Evolutionary conservation across 1,139 yeast genomes (phyloP).

Genomic region (Pneumocystis murina): DNA sequence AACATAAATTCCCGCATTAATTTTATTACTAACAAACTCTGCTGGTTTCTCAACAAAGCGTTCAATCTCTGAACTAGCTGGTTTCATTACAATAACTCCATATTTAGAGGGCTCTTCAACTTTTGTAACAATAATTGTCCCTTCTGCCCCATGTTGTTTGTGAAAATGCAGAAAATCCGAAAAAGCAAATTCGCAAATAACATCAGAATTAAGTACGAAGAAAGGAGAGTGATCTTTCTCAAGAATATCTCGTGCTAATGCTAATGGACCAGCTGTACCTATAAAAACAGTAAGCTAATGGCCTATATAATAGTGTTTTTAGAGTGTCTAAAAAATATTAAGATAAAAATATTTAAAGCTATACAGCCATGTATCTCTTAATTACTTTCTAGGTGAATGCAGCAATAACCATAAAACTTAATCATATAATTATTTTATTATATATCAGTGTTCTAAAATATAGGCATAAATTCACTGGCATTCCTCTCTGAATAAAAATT

Average conservation of each 20-base stretch:
- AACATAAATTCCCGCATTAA: constrained; percentile 92
- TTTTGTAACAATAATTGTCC: constrained; percentile 97
- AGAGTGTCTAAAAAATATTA: no score
- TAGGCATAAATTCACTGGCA: no score
- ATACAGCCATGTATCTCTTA: no score
- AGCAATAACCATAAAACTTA: no score
- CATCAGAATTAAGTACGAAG: constrained; percentile 95
- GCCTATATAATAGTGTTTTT: no score
- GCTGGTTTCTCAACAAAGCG: constrained; percentile 99
- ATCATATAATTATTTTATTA: no score
- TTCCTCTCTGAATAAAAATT: no score
- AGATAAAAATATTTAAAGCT: no score
- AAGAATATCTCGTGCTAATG: constrained; percentile 86
- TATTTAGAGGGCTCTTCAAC: constrained; percentile 98
- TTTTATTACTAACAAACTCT: constrained; percentile 87
- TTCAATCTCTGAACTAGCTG: constrained; percentile 86
- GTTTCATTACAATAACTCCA: constrained; percentile 97
- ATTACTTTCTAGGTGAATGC: no score
- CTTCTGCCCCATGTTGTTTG: constrained; percentile 89
- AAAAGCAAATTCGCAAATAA: constrained; percentile 97
- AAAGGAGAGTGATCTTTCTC: constrained; percentile 92
- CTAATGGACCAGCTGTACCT: constrained; percentile 98
- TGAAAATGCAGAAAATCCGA: constrained; percentile 85
- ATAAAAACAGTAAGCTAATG: constrained; percentile 38
- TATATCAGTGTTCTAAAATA: no score